Percentiles rank a stretch among this genome's conserved stretches.
These are phyloP conservation scores for Starmera amethionina DNA, from an alignment of 805 yeast genomes.

Conservation along the genomic window DNA sequence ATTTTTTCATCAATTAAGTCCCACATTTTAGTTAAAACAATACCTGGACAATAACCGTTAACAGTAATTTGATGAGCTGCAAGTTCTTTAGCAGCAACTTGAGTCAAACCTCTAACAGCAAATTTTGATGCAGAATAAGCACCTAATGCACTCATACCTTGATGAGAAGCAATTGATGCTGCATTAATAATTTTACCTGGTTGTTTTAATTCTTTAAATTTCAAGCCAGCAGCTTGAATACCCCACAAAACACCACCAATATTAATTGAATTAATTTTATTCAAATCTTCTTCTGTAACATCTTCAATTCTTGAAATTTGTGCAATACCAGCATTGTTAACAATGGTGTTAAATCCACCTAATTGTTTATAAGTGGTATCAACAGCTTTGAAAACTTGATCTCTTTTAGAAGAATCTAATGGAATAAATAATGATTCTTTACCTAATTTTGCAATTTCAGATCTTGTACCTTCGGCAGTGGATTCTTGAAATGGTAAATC, in stretches of 20 bases:
- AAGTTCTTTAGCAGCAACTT: conserved; percentile 28
- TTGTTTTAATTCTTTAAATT: conserved; percentile 17
- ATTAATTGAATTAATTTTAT: conserved; percentile 18
- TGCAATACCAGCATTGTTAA: conserved; percentile 29
- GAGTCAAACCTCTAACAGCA: conserved; percentile 28
- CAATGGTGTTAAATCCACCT: conserved; percentile 25
- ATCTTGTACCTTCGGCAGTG: conserved; percentile 14
- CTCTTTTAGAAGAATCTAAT: conserved; percentile 17
- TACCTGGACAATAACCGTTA: conserved; percentile 30
- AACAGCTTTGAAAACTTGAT: conserved; percentile 18
- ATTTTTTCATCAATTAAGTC: conserved; percentile 20
- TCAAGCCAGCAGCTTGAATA: conserved; percentile 23
- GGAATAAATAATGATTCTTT: conserved; percentile 16
- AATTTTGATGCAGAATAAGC: conserved; percentile 27
- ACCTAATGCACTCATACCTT: conserved; percentile 22
- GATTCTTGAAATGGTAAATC: conserved; percentile 16
- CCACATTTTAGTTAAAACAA: conserved; percentile 30
- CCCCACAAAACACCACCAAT: conserved; percentile 24
- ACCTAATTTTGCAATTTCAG: conserved; percentile 14
- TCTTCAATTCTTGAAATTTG: conserved; percentile 19
- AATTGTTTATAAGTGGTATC: conserved; percentile 17
- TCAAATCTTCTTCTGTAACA: conserved; percentile 18
- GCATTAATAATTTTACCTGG: conserved; percentile 30
- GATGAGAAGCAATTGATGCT: conserved; percentile 25
- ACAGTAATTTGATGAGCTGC: conserved; percentile 27